Percentiles rank a stretch among this genome's conserved stretches.
phyloP scores from a whole-genome alignment of 1,284 basidiomycete species.

The Exobasidium cylindrosporum region DNA sequence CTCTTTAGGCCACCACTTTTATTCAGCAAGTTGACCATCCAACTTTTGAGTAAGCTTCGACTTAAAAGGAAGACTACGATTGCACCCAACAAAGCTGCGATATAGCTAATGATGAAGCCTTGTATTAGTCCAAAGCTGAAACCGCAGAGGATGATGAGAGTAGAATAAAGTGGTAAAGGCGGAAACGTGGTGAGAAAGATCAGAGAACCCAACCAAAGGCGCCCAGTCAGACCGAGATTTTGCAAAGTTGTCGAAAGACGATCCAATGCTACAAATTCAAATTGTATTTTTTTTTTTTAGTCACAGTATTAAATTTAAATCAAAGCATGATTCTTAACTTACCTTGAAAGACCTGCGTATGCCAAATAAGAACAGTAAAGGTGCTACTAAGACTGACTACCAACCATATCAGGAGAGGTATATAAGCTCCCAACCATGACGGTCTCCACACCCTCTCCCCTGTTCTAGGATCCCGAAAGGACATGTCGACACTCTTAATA shows the following conservation, averaged over 20 bases:
- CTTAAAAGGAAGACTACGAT: slow-evolving; percentile 73
- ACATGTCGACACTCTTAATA: slow-evolving; percentile 33
- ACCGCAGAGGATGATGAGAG: slow-evolving; percentile 78
- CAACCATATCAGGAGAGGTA: slow-evolving; percentile 55
- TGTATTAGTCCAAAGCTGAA: slow-evolving; percentile 79
- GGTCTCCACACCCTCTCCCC: slow-evolving; percentile 44
- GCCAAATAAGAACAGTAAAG: slow-evolving; percentile 50
- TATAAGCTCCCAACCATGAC: slow-evolving; percentile 51
- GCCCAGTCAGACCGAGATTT: slow-evolving; percentile 35
- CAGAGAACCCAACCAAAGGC: slow-evolving; percentile 41
- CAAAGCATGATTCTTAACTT: too few species aligned
- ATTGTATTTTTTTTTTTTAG: too few species aligned
- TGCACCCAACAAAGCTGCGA: slow-evolving; percentile 75
- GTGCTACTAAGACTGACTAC: slow-evolving; percentile 51
- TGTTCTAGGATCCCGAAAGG: slow-evolving; percentile 48
- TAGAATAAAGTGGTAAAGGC: slow-evolving; percentile 80
- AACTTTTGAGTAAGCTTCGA: slow-evolving; percentile 67
- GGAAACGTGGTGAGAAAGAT: slow-evolving; percentile 58
- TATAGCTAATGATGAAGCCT: slow-evolving; percentile 76
- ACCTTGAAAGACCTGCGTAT: slow-evolving; percentile 48
- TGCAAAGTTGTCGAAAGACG: slow-evolving; percentile 40
- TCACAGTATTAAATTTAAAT: too few species aligned
- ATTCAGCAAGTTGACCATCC: slow-evolving; percentile 70
- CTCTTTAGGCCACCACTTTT: slow-evolving; percentile 56
- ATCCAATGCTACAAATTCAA: slow-evolving; percentile 36